Evolutionary conservation across 805 yeast genomes (phyloP), one percentile per base, ranked within the genome.

Genomic region (Metahyphopichia silvanorum): DNA sequence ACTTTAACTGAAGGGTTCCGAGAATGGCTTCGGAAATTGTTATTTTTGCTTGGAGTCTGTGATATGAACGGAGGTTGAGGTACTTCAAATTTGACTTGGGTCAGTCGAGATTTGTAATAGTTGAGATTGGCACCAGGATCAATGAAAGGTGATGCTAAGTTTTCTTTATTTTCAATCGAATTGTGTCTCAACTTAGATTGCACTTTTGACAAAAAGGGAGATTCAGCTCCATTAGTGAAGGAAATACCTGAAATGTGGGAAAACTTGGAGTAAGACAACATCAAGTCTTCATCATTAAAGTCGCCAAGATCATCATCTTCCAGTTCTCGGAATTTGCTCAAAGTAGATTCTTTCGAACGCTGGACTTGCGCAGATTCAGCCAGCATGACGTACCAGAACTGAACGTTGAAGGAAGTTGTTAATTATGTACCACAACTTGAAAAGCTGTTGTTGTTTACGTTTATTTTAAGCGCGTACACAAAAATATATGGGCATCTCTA

Each of bases 181-280:
- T 40, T 40, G 23, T 43, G 37, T 10, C 33, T 39, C 19, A 53
- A 32, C 21, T 39, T 44, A 10, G 37, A 34, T 37, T 58, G 65
- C n/a, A 58, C 47, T 25, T 43, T 44, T 27, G 46, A 42, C 8
- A 56, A 49, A 41, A 60, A 58, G 11, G 67, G 65, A 27, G 63
- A 56, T 2, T 39, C 42, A 12, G 34, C 20, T 16, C 25, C 25
- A 14, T 25, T 25, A 25, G 42, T 31, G 22, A 46, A 45, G 17
- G 57, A 43, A 8, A 51, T 42, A 6, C 53, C 52, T 16, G 57
- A 49, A 5, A 49, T 35, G 18, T 57, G 62, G 31, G 69, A 59
- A 39, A 65, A 65, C 42, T 49, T 57, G 26, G 67, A 61, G 40
- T 53, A 64, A 5, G 69, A 60, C 9, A 65, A 42, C 31, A 61